Conservation (phyloP, 2,329 filamentous ascomycete genomes). For the Taxawa tesnikishii region DNA sequence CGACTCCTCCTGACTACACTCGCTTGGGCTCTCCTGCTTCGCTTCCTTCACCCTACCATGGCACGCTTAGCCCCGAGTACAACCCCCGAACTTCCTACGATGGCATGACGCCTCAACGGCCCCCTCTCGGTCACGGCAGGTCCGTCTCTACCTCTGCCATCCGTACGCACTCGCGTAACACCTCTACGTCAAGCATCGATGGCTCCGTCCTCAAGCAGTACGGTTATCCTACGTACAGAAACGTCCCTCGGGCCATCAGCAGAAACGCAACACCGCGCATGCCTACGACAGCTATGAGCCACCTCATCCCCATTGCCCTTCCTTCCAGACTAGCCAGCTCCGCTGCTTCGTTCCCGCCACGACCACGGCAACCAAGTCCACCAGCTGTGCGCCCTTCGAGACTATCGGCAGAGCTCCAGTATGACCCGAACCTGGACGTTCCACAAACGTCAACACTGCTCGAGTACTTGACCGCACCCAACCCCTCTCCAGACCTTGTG, state of each 20-base stretch:
- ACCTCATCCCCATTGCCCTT: constrained; percentile 20
- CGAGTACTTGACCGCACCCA: constrained; percentile 64
- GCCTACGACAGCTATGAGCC: constrained; percentile 22
- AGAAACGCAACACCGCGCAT: constrained; percentile 10
- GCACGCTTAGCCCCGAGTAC: constrained; percentile 12
- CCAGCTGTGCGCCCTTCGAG: constrained; percentile 31
- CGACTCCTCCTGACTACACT: constrained; percentile 13
- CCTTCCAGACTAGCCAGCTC: constrained; percentile 17
- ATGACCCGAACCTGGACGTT: constrained; percentile 21
- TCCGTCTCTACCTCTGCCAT: constrained; percentile 16
- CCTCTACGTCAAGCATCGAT: constrained; percentile 20
- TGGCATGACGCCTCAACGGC: constrained; percentile 10
- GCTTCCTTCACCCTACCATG: constrained; percentile 10
- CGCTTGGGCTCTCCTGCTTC: constrained; percentile 9
- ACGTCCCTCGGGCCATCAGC: constrained; percentile 22
- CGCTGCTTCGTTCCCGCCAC: constrained; percentile 12
- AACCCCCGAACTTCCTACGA: not conserved
- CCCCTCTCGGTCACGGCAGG: constrained; percentile 13
- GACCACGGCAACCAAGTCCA: constrained; percentile 12
- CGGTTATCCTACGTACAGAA: constrained; percentile 68
- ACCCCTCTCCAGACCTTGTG: constrained; percentile 72
- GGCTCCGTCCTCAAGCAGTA: constrained; percentile 38
- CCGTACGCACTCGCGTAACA: constrained; percentile 17
- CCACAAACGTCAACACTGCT: constrained; percentile 65
- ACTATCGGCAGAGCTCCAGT: constrained; percentile 25